A percentile compares a stretch with the other conserved stretches of the same genome.
Evolutionary conservation across 805 yeast genomes (phyloP).

Genomic region (Candida railenensis): DNA sequence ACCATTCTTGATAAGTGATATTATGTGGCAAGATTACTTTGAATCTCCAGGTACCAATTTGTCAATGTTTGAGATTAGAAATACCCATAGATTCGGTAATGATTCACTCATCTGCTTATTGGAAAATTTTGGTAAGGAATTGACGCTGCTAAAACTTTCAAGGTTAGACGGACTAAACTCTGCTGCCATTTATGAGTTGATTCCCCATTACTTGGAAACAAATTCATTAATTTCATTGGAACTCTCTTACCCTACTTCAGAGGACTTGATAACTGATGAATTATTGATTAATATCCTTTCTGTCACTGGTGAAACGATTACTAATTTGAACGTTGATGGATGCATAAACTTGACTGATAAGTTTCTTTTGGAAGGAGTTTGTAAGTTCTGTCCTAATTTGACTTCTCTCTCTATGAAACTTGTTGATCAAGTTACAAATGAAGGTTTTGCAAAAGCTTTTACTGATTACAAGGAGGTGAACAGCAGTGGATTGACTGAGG

Average conservation of each 20-base stretch:
- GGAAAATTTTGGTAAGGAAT: slow-evolving; percentile 51
- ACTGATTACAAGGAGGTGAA: slow-evolving; percentile 48
- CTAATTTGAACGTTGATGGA: slow-evolving; percentile 63
- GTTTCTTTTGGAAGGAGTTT: slow-evolving; percentile 54
- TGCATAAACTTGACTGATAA: slow-evolving; percentile 71
- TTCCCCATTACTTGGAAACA: slow-evolving; percentile 57
- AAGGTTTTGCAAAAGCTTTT: slow-evolving; percentile 61
- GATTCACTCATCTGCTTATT: slow-evolving; percentile 62
- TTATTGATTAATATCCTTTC: slow-evolving; percentile 59
- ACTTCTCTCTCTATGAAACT: slow-evolving; percentile 56
- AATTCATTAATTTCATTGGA: slow-evolving; percentile 56
- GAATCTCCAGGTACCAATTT: slow-evolving; percentile 49
- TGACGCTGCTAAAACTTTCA: slow-evolving; percentile 60
- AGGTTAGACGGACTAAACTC: slow-evolving; percentile 72
- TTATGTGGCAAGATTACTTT: slow-evolving; percentile 77
- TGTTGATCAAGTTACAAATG: slow-evolving; percentile 67
- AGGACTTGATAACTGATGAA: slow-evolving; percentile 68
- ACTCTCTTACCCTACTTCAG: slow-evolving; percentile 65
- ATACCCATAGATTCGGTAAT: slow-evolving; percentile 80
- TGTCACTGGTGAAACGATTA: slow-evolving; percentile 60
- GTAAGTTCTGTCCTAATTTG: slow-evolving; percentile 55
- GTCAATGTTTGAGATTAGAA: slow-evolving; percentile 59
- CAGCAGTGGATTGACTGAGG: slow-evolving; percentile 54
- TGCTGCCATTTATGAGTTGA: slow-evolving; percentile 53
- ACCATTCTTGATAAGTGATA: slow-evolving; percentile 77